phyloP scores from a whole-genome alignment of 2,329 filamentous ascomycete species.

The Penicillium sp. region DNA sequence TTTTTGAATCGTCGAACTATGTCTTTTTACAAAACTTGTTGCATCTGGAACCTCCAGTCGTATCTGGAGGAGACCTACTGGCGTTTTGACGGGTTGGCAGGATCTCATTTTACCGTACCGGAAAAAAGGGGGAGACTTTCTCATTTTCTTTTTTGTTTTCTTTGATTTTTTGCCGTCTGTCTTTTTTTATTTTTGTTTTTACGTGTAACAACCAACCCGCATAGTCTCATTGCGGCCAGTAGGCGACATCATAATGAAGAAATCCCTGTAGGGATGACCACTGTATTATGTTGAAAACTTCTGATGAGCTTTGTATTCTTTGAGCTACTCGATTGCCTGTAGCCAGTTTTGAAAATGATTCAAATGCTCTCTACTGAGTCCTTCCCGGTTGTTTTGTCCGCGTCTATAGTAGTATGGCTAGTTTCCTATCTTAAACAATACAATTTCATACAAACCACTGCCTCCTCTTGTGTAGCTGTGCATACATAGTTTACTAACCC shows the following conservation, averaged over 20 bases:
- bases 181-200: not conserved
- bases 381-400: no score
- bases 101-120: not conserved
- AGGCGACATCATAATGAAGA: not conserved
- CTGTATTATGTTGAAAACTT: not conserved
- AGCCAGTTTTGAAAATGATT: no score
- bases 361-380: no score
- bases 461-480: no score
- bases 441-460: no score
- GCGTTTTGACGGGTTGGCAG: slow-evolving; percentile 12
- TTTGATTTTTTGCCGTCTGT: not conserved
- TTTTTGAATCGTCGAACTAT: slow-evolving; percentile 14
- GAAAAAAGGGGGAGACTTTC: slow-evolving; percentile 4
- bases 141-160: slow-evolving; percentile 9
- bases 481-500: no score
- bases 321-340: slow-evolving; percentile 56
- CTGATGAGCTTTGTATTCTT: no score
- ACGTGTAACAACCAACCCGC: slow-evolving; percentile 9
- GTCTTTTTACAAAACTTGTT: slow-evolving; percentile 13
- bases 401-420: no score
- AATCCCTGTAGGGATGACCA: not conserved
- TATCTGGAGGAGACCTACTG: not conserved
- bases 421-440: no score
- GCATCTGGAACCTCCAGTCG: slow-evolving; percentile 11
- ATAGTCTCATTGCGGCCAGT: not conserved